Evolutionary conservation across 352 stramenopile species (phyloP).

Genomic region (Aphanomyces stellatus): DNA sequence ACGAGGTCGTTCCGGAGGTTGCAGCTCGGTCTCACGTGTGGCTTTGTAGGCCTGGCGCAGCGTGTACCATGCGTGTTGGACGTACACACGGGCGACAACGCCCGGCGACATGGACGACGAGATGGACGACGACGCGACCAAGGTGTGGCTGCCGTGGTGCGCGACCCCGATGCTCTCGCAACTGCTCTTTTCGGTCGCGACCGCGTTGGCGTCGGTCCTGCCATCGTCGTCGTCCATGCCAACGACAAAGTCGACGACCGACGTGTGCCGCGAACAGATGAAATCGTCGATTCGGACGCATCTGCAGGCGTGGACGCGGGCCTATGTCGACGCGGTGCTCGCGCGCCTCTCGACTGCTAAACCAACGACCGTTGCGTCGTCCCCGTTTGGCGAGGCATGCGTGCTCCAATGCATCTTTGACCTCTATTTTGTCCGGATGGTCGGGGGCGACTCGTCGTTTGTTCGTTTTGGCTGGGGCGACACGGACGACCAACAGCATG

Average conservation of each 20-base stretch:
- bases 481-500: constrained; percentile 44
- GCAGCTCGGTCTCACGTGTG: not conserved
- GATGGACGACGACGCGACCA: constrained; percentile 41
- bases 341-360: not conserved
- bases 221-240: too few species aligned
- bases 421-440: constrained; percentile 83
- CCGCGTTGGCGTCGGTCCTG: not conserved
- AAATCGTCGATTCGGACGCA: not conserved
- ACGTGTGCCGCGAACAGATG: not conserved
- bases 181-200: not conserved
- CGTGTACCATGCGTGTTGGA: constrained; percentile 14
- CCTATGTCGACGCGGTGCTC: not conserved
- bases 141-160: constrained; percentile 79
- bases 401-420: constrained; percentile 84
- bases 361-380: not conserved
- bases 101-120: constrained; percentile 21
- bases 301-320: not conserved
- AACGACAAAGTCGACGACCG: too few species aligned
- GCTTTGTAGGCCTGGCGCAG: not conserved
- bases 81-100: not conserved
- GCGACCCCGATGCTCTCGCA: constrained; percentile 73
- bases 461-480: constrained; percentile 84
- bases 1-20: not conserved
- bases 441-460: constrained; percentile 77
- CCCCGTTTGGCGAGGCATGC: constrained; percentile 81